Base-by-base conservation (phyloP, 257 asterid species). In the Forsythia viridissima region DNA sequence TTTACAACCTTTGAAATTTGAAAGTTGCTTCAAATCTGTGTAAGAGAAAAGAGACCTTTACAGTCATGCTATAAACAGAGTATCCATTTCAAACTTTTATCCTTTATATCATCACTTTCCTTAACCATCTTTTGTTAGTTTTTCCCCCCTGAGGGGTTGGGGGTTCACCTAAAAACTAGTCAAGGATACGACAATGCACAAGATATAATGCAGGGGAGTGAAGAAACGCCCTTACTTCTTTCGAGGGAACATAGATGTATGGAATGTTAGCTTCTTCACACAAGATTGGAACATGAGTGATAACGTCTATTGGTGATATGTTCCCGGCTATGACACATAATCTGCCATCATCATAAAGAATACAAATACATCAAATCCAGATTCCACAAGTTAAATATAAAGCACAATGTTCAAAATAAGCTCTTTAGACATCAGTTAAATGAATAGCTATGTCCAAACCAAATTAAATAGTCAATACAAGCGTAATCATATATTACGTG, bases 271-370 rank as follows among this genome's bases (percentile, higher is more conserved):
- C 76, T 87, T 95, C 98, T 77, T 95, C 98, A 38, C 98, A 95
- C 10, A 93, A 78, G 79, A 95, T 71, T 63, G 97, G 99, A 74
- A 95, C 92, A 68, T 95, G 98, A 10, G 99, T 92, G 74, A 95
- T 95, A 73, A 93, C 97, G 72, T 95, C 99, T 3, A 93, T 88
- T 1, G 98, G 97, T 20, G 99, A 93, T 78, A 93, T 93, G 80
- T 95, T 93, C 77, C 99, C 99, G 57, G 97, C 99, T 72, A 95
- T 90, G 73, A 95, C 91, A 86, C 97, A 93, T 48, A 93, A 15
- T 71, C 98, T 95, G 98, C 87, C 82, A 16, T 70, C 66, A 80
- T 63, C 74, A 79, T 12, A 52, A 69, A 16, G 6, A 8, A 71
- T 8, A 44, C 5, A 37, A 4, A 57, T 57, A 80, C 15, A 57